Evolutionary conservation across 352 stramenopile genomes (phyloP), one percentile per base, ranked within the genome.

Genomic region (Globisporangium echinulatum): DNA sequence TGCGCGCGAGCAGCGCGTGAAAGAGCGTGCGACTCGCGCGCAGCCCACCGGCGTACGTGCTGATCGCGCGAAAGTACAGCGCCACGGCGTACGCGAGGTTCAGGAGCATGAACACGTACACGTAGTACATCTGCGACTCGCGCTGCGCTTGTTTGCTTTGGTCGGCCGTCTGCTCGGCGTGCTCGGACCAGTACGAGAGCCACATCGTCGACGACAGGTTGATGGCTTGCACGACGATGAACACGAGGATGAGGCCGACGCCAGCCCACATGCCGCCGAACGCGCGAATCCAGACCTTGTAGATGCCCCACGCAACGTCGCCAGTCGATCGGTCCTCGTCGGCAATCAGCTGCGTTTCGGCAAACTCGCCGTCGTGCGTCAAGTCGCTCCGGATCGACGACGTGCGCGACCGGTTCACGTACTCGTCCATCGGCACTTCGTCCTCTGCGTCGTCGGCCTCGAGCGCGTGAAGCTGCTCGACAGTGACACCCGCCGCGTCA

Each of bases 141-240:
- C 58, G 58, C 42, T 78, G 58, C 1, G 54, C 14, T 14, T 17
- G 11, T 6, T 42, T 42, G 49, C 49, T 40, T 8, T 54, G 33
- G 10, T 3, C 49, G 5, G 33, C 49, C 5, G 19, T 43, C 36
- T 47, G 33, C 36, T 68, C 54, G 1, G 70, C 59, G 56, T 94
- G 75, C 37, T 88, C 69, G 25, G 88, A 87, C 88, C 92, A 98
- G 64, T 94, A 90, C 15, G 88, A 94, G 5, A 98, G 60, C 82
- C 87, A 98, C 56, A 67, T 97, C 66, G 66, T 96, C 59, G 65
- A 94, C 52, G 64, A 85, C 64, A 89, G 58, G 47, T 85, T 85
- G 58, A 87, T 66, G 46, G 44, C 63, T 40, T 86, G 79, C 37
- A 69, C 71, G 17, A 55, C 52, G 11, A 83, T 68, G 49, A 82